phyloP scores from a whole-genome alignment of 768 basidiomycete genomes.

The Lentinula raphanica region DNA sequence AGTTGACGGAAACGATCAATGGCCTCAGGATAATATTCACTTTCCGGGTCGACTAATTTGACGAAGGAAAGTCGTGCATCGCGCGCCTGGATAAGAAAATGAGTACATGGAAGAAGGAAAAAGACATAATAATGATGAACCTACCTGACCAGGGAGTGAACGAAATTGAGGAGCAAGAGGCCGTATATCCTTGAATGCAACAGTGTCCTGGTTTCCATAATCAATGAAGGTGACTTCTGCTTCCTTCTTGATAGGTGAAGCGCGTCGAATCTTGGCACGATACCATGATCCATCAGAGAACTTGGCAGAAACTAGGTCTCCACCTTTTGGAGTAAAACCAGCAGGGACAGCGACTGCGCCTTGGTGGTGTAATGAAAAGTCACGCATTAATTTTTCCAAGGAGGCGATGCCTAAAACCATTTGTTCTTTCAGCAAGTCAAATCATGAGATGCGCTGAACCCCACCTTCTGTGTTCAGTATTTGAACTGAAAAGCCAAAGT shows the following conservation, averaged over 20 bases:
- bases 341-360: conserved; percentile 51
- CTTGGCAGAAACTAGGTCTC: conserved; percentile 91
- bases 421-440: not conserved
- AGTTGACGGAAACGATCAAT: conserved; percentile 79
- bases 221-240: conserved; percentile 94
- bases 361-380: conserved; percentile 85
- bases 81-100: conserved; percentile 30
- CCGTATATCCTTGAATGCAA: conserved; percentile 78
- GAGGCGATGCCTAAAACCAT: conserved; percentile 70
- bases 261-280: conserved; percentile 83
- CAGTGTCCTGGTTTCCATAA: conserved; percentile 90
- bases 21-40: conserved; percentile 85
- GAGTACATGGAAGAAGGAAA: not conserved
- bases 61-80: conserved; percentile 46
- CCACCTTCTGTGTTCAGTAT: conserved; percentile 85
- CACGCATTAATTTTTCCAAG: conserved; percentile 89
- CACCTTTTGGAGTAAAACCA: conserved; percentile 75
- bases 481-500: conserved; percentile 89
- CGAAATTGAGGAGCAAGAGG: conserved; percentile 91
- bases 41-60: conserved; percentile 71
- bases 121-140: not conserved
- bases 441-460: too few species aligned
- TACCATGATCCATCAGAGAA: conserved; percentile 96
- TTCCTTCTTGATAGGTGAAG: conserved; percentile 87
- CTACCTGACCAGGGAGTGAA: conserved; percentile 76